phyloP scores from a whole-genome alignment of 306 rosid genomes.

The Rubus parviflorus region DNA sequence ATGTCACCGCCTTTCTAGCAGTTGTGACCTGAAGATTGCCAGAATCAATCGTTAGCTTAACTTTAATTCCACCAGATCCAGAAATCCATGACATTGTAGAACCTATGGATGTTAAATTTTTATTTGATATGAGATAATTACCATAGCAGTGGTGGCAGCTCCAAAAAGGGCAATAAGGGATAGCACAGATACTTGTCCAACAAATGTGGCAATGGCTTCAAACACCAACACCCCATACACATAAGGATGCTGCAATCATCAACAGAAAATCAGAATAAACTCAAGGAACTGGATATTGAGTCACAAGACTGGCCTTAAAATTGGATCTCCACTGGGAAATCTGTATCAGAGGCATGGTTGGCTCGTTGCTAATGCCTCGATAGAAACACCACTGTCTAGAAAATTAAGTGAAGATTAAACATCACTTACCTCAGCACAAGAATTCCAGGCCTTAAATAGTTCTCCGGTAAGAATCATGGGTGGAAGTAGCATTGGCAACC shows the following conservation, averaged over 20 bases:
- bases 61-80: not conserved
- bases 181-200: slow-evolving; percentile 62
- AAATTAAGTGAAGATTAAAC: not conserved
- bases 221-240: slow-evolving; percentile 56
- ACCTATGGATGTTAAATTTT: not conserved
- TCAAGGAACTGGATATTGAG: not conserved
- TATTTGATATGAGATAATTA: not conserved
- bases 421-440: slow-evolving; percentile 50
- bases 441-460: slow-evolving; percentile 55
- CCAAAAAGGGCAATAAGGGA: slow-evolving; percentile 57
- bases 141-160: slow-evolving; percentile 67
- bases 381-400: not conserved
- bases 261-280: not conserved
- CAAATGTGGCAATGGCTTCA: slow-evolving; percentile 57
- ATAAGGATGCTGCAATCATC: slow-evolving; percentile 51
- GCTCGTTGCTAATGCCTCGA: not conserved
- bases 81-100: not conserved
- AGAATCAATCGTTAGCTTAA: not conserved
- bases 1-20: slow-evolving; percentile 65
- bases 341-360: not conserved
- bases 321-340: not conserved
- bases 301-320: not conserved
- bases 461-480: slow-evolving; percentile 71
- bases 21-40: slow-evolving; percentile 49
- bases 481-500: slow-evolving; percentile 49